Evolutionary conservation across 140 eudicot genomes (phyloP).

Genomic region (Bidens hawaiensis): DNA sequence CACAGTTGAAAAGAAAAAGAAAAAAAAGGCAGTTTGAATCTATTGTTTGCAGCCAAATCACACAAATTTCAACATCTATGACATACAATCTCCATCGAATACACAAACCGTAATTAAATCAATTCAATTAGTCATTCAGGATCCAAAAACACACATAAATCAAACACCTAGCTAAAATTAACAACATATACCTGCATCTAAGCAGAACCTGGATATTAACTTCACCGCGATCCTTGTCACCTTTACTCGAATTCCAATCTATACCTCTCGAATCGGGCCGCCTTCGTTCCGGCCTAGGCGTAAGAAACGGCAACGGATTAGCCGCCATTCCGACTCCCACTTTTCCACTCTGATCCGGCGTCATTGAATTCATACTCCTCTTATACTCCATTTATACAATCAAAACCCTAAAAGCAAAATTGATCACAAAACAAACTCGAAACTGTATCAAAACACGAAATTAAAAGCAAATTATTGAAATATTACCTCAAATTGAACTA

Average conservation of each 20-base stretch:
- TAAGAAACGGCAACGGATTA: conserved; percentile 70
- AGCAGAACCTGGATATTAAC: conserved; percentile 76
- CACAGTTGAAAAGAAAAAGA: not conserved
- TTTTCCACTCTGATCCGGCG: conserved; percentile 66
- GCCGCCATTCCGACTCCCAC: conserved; percentile 63
- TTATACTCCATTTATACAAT: conserved; percentile 19
- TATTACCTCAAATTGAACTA: not conserved
- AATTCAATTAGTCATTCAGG: not conserved
- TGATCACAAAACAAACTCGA: not conserved
- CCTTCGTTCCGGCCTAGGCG: conserved; percentile 83
- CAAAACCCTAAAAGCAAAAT: not conserved
- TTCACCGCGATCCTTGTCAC: conserved; percentile 69
- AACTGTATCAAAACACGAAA: not conserved
- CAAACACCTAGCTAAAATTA: not conserved
- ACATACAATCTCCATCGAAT: not conserved
- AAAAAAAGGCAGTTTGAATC: not conserved
- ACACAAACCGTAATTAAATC: not conserved
- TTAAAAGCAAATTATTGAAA: not conserved
- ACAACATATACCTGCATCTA: conserved; percentile 62
- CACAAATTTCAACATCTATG: not conserved
- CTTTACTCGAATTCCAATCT: conserved; percentile 51
- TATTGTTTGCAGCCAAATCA: not conserved
- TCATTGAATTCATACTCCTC: conserved; percentile 41
- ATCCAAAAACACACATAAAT: not conserved
- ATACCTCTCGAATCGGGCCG: conserved; percentile 50